phyloP scores from a whole-genome alignment of 2,329 filamentous ascomycete genomes.

The Cercospora nicotianae region DNA sequence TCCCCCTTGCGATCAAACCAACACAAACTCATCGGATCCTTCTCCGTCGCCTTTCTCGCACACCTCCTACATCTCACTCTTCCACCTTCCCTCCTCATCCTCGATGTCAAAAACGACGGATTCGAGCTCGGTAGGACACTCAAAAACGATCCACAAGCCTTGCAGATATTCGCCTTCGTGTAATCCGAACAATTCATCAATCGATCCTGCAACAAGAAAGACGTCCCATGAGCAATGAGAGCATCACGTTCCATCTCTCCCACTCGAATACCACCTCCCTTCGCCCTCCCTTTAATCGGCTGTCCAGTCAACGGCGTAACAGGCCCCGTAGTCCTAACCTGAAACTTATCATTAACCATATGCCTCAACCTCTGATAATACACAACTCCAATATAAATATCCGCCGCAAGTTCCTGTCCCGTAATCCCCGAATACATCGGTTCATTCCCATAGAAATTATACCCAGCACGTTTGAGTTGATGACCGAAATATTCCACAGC shows the following conservation, averaged over 20 bases:
- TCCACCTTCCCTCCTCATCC: constrained; percentile 31
- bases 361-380: constrained; percentile 98
- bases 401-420: constrained; percentile 85
- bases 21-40: constrained; percentile 53
- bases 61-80: constrained; percentile 41
- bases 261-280: constrained; percentile 96
- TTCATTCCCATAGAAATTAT: constrained; percentile 98
- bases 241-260: constrained; percentile 99
- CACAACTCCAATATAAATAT: constrained; percentile 95
- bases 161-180: constrained; percentile 84
- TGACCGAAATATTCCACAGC: constrained; percentile 94
- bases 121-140: constrained; percentile 75
- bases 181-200: constrained; percentile 98
- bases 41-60: constrained; percentile 34
- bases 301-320: constrained; percentile 89
- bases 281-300: constrained; percentile 93
- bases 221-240: constrained; percentile 89
- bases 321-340: constrained; percentile 92
- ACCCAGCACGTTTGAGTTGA: constrained; percentile 90
- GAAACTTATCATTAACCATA: constrained; percentile 99
- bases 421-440: constrained; percentile 98
- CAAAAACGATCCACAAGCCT: constrained; percentile 84
- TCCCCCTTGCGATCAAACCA: constrained; percentile 91
- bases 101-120: background rate
- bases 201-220: constrained; percentile 91